Evolutionary conservation across 192 early-diverging fungal genomes (phyloP).

Genomic region (Backusella macrospora): DNA sequence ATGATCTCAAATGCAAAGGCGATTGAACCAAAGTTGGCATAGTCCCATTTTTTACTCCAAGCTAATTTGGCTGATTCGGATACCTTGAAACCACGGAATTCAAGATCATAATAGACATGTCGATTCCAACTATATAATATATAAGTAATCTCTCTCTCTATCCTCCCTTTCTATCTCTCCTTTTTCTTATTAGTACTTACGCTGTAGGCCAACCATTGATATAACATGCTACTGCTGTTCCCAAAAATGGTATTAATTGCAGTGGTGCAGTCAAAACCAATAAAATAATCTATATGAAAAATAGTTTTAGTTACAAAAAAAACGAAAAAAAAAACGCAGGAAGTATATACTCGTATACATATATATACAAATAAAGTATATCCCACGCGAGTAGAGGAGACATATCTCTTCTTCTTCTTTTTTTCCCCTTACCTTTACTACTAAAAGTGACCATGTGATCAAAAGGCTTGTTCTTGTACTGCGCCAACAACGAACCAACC

Average conservation of each 20-base stretch:
- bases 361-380: not conserved
- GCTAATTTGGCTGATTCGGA: slow-evolving; percentile 40
- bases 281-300: slow-evolving; percentile 41
- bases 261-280: slow-evolving; percentile 61
- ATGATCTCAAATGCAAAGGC: slow-evolving; percentile 61
- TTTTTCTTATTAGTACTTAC: slow-evolving; percentile 11
- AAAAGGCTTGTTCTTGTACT: slow-evolving; percentile 42
- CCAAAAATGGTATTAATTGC: slow-evolving; percentile 59
- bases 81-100: slow-evolving; percentile 45
- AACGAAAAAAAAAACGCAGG: not conserved
- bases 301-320: not conserved
- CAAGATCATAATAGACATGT: slow-evolving; percentile 51
- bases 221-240: slow-evolving; percentile 48
- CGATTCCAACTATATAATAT: slow-evolving; percentile 41
- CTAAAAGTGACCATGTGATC: slow-evolving; percentile 40
- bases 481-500: slow-evolving; percentile 44
- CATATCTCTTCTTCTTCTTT: too few relatives aligned
- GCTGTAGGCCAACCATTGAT: slow-evolving; percentile 52
- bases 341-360: not conserved
- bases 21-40: slow-evolving; percentile 45
- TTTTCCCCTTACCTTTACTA: not conserved
- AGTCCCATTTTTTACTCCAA: slow-evolving; percentile 38
- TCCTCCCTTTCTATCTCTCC: not conserved
- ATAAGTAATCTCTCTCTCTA: not conserved
- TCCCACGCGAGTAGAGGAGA: not conserved